Percentiles rank a stretch among this genome's conserved stretches.
Conservation (phyloP, 2,329 filamentous ascomycete genomes). For the Fusarium sp. region DNA sequence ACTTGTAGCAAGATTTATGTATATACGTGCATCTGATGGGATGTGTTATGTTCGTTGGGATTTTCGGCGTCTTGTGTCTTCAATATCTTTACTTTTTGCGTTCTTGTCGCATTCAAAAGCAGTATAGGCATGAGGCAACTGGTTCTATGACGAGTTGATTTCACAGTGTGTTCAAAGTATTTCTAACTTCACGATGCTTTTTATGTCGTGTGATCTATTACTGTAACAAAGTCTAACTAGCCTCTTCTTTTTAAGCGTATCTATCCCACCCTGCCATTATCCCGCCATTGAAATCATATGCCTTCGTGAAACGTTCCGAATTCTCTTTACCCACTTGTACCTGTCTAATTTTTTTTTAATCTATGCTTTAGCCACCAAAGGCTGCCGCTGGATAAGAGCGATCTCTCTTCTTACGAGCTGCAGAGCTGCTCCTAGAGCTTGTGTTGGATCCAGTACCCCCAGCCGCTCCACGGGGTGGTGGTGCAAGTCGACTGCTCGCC, state of each 20-base stretch:
- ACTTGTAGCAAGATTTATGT: constrained; percentile 28
- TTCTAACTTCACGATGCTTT: background rate
- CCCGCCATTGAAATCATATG: constrained; percentile 24
- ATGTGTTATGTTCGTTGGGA: constrained; percentile 32
- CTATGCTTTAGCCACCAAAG: constrained; percentile 60
- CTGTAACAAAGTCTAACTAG: constrained; percentile 10
- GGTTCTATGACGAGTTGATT: constrained; percentile 20
- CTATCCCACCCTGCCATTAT: background rate
- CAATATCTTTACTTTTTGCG: constrained; percentile 9
- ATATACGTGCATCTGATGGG: constrained; percentile 32
- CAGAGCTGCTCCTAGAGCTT: constrained; percentile 70
- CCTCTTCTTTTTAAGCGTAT: background rate
- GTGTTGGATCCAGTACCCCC: constrained; percentile 56
- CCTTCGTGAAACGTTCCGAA: constrained; percentile 28
- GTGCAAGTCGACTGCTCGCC: constrained; percentile 55
- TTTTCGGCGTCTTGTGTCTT: constrained; percentile 33
- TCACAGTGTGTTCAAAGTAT: constrained; percentile 11
- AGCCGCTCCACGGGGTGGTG: constrained; percentile 47
- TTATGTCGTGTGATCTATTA: constrained; percentile 12
- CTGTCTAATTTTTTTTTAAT: background rate
- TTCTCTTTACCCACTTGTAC: background rate
- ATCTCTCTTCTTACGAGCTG: constrained; percentile 69
- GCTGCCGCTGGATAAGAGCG: constrained; percentile 73
- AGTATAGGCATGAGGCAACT: constrained; percentile 31
- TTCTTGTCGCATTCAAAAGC: constrained; percentile 23